Evolutionary conservation across 306 rosid genomes (phyloP).

Genomic region (Vicia faba): DNA sequence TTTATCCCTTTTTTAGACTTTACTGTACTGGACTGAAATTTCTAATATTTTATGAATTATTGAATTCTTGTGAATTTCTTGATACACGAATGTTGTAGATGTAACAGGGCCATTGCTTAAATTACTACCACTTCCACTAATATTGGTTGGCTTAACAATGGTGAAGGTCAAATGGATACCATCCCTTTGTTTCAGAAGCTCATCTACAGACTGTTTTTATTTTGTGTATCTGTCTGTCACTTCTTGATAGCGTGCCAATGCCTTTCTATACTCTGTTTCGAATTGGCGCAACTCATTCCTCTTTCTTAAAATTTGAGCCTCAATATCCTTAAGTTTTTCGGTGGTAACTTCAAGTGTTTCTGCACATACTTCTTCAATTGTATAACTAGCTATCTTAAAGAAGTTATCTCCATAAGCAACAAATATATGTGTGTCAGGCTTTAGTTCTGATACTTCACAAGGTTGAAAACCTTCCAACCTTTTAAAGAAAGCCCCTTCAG

Average conservation of each 20-base stretch:
- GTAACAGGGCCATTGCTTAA: conserved; percentile 81
- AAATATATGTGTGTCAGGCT: conserved; percentile 96
- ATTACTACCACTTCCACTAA: conserved; percentile 49
- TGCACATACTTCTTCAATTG: conserved; percentile 89
- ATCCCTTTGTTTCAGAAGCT: conserved; percentile 93
- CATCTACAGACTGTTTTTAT: conserved; percentile 91
- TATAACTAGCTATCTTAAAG: conserved; percentile 94
- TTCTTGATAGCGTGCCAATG: conserved; percentile 93
- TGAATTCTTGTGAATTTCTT: no score
- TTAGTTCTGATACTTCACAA: conserved; percentile 94
- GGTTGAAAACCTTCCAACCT: conserved; percentile 99
- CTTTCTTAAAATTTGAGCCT: conserved; percentile 91
- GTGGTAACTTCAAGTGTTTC: conserved; percentile 77
- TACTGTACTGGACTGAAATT: no score
- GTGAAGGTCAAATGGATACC: conserved; percentile 79
- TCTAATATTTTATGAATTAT: no score
- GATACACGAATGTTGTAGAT: no score
- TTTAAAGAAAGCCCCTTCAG: conserved; percentile 95
- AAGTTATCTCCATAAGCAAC: conserved; percentile 99
- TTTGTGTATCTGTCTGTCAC: conserved; percentile 87
- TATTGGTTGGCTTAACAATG: conserved; percentile 41
- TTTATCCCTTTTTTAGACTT: no score
- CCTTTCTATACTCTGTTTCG: conserved; percentile 92
- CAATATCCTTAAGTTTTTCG: conserved; percentile 75
- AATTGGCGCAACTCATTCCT: conserved; percentile 97